A percentile compares a stretch with the other conserved stretches of the same genome.
Evolutionary conservation across 305 asterid species (phyloP).

Genomic region (Lippia alba): DNA sequence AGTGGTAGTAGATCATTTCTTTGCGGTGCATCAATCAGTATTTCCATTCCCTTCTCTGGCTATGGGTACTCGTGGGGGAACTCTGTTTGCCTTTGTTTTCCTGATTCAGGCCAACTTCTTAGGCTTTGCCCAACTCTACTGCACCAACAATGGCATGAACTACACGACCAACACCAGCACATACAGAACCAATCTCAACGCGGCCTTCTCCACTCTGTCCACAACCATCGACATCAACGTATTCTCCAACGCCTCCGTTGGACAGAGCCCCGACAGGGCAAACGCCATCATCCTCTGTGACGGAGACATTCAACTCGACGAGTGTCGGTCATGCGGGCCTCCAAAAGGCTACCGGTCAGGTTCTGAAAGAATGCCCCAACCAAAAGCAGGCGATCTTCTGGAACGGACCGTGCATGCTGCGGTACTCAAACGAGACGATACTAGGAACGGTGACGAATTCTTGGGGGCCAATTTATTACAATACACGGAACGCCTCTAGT

Average conservation of each 20-base stretch:
- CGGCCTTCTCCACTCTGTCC: neutral
- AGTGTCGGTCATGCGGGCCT: neutral
- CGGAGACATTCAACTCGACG: neutral
- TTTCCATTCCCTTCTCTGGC: too few relatives aligned
- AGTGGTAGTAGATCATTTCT: too few relatives aligned
- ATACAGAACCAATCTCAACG: neutral
- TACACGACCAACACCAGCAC: conserved; percentile 30
- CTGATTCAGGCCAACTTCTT: too few relatives aligned
- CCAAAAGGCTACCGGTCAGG: neutral
- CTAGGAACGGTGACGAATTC: neutral
- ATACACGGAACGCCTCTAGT: neutral
- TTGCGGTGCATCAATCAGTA: too few relatives aligned
- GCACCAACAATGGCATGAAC: conserved; percentile 32
- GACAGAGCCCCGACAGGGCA: neutral
- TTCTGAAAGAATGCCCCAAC: neutral
- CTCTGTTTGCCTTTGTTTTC: too few relatives aligned
- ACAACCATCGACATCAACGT: neutral
- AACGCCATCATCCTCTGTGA: neutral
- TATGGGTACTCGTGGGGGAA: too few relatives aligned
- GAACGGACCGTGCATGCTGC: neutral
- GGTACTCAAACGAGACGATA: conserved; percentile 2
- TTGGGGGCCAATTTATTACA: neutral
- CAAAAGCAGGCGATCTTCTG: neutral
- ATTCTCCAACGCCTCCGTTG: neutral
- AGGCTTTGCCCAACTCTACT: neutral